Base-by-base conservation (phyloP, 371 early-diverging fungal species). In the Syncephalastrum sp. region DNA sequence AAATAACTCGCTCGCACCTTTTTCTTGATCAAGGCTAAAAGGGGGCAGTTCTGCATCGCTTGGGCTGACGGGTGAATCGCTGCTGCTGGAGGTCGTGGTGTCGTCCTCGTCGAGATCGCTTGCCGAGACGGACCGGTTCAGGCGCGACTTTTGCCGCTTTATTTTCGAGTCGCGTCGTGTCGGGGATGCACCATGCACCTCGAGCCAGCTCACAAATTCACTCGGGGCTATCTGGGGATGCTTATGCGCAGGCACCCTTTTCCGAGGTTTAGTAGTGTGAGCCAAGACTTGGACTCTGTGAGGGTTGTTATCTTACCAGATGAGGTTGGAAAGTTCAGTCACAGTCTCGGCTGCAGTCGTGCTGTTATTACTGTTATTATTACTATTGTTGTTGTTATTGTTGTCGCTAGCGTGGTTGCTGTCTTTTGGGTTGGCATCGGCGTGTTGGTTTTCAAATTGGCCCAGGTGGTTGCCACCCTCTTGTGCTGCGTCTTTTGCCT, bases 101-200 rank as follows among this genome's bases (percentile, higher is more conserved):
- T 59, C 61, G 15, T 56, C 47, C 16, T 47, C 47, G 14, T 45
- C 21, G 13, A 21, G n/a, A 23, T 60, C 60, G 25, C 54, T 42
- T 33, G 57, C 61, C 2, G 74, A 71, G 48, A 71, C 63, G 33
- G 74, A 69, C 16, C 69, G 53, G 24, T 47, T 69, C 38, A 13
- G 72, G 65, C 38, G 63, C 60, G 65, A 77, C 66, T 61, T 77
- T 69, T 48, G 50, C 57, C 24, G 74, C 64, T 33, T 69, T 72
- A 47, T 69, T 67, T 60, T 77, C 60, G 55, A 72, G 66, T 60
- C 69, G 64, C 45, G 70, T 67, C 46, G 68, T 54, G 59, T 72
- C 61, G 23, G 74, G 64, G 24, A 70, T 64, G 69, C 73, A 0
- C 66, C 66, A 41, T 61, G 57, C 16, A 47, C 43, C 41, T 61